Conservation (phyloP, 2,329 filamentous ascomycete genomes). For the Stagonosporopsis rhizophila region DNA sequence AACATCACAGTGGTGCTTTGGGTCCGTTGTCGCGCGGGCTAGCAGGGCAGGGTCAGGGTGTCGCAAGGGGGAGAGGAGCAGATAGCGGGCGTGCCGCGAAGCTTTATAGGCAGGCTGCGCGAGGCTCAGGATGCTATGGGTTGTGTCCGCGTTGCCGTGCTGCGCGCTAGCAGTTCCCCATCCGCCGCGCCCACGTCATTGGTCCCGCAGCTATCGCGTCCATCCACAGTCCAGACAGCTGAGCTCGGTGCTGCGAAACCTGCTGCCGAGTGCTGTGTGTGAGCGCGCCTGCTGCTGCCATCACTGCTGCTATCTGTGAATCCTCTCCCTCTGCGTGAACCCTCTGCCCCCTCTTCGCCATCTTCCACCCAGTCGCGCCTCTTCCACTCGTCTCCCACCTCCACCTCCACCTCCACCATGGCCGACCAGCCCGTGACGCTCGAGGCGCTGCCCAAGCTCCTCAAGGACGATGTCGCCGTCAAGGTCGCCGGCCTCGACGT, state of each 20-base stretch:
- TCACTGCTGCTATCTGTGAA: not conserved
- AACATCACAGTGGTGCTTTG: constrained; percentile 27
- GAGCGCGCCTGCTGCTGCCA: not conserved
- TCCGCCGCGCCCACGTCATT: constrained; percentile 12
- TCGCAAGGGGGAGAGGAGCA: constrained; percentile 2
- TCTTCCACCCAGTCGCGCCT: not conserved
- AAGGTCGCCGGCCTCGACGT: constrained; percentile 89
- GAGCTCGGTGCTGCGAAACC: not conserved
- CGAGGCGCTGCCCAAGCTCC: constrained; percentile 69
- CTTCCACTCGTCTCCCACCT: not conserved
- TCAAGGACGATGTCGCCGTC: constrained; percentile 76
- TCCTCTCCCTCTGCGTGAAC: not conserved
- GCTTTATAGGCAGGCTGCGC: constrained; percentile 7
- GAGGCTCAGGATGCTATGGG: not conserved
- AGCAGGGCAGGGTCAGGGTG: not conserved
- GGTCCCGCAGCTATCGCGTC: constrained; percentile 13
- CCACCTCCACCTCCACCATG: constrained; percentile 23
- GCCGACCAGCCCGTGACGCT: constrained; percentile 58
- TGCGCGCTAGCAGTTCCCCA: constrained; percentile 3
- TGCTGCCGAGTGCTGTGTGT: not conserved
- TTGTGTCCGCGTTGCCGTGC: not conserved
- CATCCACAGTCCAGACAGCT: not conserved
- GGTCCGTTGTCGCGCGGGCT: constrained; percentile 11
- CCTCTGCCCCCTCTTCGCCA: not conserved
- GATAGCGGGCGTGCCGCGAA: constrained; percentile 2